Percentiles rank a stretch among this genome's conserved stretches.
Evolutionary conservation across 192 early-diverging fungal species (phyloP).

Genomic region (Coemansia sp.): DNA sequence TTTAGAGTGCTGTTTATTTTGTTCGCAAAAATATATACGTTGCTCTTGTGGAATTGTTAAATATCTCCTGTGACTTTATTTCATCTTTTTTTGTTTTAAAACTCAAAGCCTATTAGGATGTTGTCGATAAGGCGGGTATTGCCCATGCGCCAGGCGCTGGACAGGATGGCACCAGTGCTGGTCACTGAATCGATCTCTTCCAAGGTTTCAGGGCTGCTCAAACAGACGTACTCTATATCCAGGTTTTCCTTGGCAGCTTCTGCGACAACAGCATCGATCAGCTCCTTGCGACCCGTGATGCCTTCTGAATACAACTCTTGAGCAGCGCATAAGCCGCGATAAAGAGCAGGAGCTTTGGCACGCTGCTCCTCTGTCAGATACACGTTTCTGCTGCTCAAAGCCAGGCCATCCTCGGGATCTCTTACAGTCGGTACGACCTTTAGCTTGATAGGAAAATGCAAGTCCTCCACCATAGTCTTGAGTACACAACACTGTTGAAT

Average conservation of each 20-base stretch:
- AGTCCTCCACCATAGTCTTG: conserved; percentile 76
- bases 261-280: conserved; percentile 50
- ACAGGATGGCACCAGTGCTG: conserved; percentile 71
- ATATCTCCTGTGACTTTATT: too few species aligned
- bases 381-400: conserved; percentile 86
- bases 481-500: conserved; percentile 89
- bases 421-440: conserved; percentile 73
- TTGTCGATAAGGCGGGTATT: conserved; percentile 94
- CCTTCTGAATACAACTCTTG: conserved; percentile 46
- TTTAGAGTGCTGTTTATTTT: too few species aligned
- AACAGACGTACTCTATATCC: conserved; percentile 81
- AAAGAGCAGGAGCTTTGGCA: conserved; percentile 68
- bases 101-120: conserved; percentile 67
- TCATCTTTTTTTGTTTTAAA: conserved; percentile 12
- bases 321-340: conserved; percentile 65
- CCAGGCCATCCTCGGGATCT: conserved; percentile 75
- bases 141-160: conserved; percentile 82
- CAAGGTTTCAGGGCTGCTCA: conserved; percentile 71
- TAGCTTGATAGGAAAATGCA: conserved; percentile 76
- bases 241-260: conserved; percentile 51
- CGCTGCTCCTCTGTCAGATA: conserved; percentile 78
- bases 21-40: too few species aligned
- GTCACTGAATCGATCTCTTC: conserved; percentile 58
- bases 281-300: conserved; percentile 32
- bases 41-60: too few species aligned